Evolutionary conservation across 192 early-diverging fungal genomes (phyloP).

Genomic region (Mortierella alpina): DNA sequence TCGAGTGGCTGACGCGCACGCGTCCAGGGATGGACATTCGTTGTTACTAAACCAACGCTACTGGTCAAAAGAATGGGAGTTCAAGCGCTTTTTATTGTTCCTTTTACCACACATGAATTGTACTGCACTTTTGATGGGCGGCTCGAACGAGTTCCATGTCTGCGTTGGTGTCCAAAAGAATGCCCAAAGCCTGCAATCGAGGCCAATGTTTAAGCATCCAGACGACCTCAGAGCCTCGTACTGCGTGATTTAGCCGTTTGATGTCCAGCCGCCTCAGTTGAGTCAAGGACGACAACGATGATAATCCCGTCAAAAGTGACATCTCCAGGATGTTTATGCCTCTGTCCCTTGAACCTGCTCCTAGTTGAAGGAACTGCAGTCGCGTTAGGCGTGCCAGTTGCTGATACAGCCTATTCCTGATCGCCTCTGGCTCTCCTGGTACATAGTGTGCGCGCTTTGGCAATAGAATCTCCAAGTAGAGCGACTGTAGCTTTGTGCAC

Average conservation of each 20-base stretch:
- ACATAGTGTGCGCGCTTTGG: conserved; percentile 31
- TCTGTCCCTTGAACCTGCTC: conserved; percentile 31
- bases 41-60: background rate
- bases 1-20: conserved; percentile 36
- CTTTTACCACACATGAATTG: conserved; percentile 24
- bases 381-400: conserved; percentile 15
- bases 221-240: conserved; percentile 13
- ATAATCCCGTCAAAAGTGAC: conserved; percentile 40
- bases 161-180: conserved; percentile 19
- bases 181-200: conserved; percentile 9
- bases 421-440: conserved; percentile 18
- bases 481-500: background rate
- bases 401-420: conserved; percentile 19
- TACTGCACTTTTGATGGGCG: background rate
- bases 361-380: conserved; percentile 11
- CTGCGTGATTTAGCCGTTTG: conserved; percentile 33
- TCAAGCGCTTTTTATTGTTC: background rate
- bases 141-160: conserved; percentile 21
- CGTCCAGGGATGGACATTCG: conserved; percentile 36
- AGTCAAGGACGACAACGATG: conserved; percentile 3
- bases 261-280: conserved; percentile 19
- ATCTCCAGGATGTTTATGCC: conserved; percentile 37
- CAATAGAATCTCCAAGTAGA: conserved; percentile 27
- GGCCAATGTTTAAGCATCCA: conserved; percentile 41
- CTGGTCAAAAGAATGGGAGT: no score